These are phyloP conservation scores for Solanum hybrid DNA, from an alignment of 305 asterid genomes.

Conservation along the genomic window DNA sequence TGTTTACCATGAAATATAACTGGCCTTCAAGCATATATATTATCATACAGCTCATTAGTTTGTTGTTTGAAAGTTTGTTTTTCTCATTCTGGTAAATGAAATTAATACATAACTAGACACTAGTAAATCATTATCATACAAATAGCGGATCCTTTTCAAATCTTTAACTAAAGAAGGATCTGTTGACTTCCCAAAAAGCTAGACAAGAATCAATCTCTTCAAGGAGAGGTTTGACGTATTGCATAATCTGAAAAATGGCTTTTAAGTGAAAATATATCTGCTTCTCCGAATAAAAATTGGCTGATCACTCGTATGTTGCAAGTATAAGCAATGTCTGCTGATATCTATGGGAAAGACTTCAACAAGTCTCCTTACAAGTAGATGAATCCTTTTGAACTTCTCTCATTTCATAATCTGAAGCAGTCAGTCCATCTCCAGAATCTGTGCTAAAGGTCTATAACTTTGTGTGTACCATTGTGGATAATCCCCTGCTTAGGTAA, in stretches of 20 bases:
- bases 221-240: not conserved
- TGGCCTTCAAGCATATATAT: not conserved
- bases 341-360: not conserved
- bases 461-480: not conserved
- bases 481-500: not conserved
- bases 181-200: not conserved
- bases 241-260: not conserved
- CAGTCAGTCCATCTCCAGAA: not conserved
- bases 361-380: not conserved
- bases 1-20: not conserved
- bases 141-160: not conserved
- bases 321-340: not conserved
- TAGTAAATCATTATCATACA: not conserved
- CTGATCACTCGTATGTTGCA: not conserved
- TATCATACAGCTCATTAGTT: not conserved
- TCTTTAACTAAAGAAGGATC: not conserved
- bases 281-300: not conserved
- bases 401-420: not conserved
- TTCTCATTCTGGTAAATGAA: not conserved
- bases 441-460: not conserved
- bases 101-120: not conserved
- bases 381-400: not conserved
- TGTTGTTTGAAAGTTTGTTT: not conserved
- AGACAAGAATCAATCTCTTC: not conserved
- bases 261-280: not conserved